phyloP scores from a whole-genome alignment of 2,329 filamentous ascomycete genomes.

The Colletotrichum higginsianum region DNA sequence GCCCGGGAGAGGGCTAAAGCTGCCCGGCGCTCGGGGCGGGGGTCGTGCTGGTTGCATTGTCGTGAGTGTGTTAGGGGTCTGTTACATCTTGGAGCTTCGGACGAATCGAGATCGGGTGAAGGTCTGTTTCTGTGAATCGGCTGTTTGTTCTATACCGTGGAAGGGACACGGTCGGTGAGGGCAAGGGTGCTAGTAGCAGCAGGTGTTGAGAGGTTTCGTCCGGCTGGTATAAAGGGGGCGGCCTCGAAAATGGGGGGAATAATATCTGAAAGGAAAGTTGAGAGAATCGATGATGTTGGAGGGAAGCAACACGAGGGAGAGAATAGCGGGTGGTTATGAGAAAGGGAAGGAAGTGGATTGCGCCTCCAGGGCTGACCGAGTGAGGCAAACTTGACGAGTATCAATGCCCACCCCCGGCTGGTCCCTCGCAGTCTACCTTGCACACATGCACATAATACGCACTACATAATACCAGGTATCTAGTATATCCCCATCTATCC shows the following conservation, averaged over 20 bases:
- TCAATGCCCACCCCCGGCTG: conserved; percentile 6
- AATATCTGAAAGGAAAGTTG: neutral
- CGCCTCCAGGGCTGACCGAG: conserved; percentile 17
- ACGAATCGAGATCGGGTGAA: conserved; percentile 37
- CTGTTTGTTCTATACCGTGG: conserved; percentile 17
- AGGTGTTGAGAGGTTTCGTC: neutral
- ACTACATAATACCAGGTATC: neutral
- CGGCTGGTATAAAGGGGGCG: neutral
- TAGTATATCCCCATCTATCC: neutral
- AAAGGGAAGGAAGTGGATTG: conserved; percentile 24
- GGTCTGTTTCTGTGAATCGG: conserved; percentile 6
- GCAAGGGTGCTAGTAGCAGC: neutral
- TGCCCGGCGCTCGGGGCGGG: conserved; percentile 66
- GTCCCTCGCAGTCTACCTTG: neutral
- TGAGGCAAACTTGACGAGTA: conserved; percentile 29
- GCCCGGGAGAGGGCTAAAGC: conserved; percentile 68
- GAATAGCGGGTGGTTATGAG: conserved; percentile 29
- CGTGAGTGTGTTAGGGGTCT: conserved; percentile 48
- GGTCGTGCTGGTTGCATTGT: conserved; percentile 66
- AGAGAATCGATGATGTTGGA: conserved; percentile 30
- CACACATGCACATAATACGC: neutral
- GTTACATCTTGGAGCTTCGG: conserved; percentile 60
- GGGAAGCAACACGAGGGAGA: conserved; percentile 30
- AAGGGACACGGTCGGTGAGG: neutral
- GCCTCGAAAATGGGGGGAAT: neutral